Base-by-base conservation (phyloP, 768 basidiomycete genomes). In the Agaricus blazei region DNA sequence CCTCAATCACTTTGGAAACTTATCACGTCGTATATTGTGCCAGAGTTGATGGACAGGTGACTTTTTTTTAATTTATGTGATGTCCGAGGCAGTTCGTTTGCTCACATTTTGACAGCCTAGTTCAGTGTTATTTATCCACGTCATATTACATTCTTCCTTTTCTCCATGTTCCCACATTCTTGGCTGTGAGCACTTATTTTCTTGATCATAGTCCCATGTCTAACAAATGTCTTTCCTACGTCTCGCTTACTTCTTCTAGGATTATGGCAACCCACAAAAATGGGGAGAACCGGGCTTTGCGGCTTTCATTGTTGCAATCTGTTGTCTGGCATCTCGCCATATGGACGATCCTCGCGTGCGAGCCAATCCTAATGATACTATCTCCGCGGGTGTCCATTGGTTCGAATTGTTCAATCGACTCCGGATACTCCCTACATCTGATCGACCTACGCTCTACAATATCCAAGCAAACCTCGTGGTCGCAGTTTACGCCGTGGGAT, bases 201-300 rank as follows among this genome's bases (percentile, higher is more conserved):
- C 27, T 44, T 56, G 57, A 15, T 50, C 46, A 44, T 9, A 42
- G 29, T 37, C 48, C 34, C 36, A 47, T 34, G 50, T 48, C 50
- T 59, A 37, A 48, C 52, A 24, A 52, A 34, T 9, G 44, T 50
- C 51, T 50, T 56, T 54, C 27, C 51, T 55, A 9, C 26, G 12
- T 37, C 27, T 23, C 40, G 45, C 23, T 19, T 34, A 23, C 56
- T 34, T 53, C 41, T 37, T 44, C 50, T 54, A 90, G 87, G 93
- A 97, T 69, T 97, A 97, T 66, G 91, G 90, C 41, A 90, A 93
- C 60, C 94, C 94, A 49, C 82, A 84, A 70, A 94, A 94, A 75
- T 96, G 94, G 93, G 90, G 87, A 48, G 93, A 95, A 70, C 91
- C 94, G 7, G 94, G 94, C 8, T 97, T 97, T 64, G 92, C 90